Percentiles rank a stretch among this genome's conserved stretches.
Conservation (phyloP, 2,329 filamentous ascomycete genomes). For the Hypoxylon rubiginosum region DNA sequence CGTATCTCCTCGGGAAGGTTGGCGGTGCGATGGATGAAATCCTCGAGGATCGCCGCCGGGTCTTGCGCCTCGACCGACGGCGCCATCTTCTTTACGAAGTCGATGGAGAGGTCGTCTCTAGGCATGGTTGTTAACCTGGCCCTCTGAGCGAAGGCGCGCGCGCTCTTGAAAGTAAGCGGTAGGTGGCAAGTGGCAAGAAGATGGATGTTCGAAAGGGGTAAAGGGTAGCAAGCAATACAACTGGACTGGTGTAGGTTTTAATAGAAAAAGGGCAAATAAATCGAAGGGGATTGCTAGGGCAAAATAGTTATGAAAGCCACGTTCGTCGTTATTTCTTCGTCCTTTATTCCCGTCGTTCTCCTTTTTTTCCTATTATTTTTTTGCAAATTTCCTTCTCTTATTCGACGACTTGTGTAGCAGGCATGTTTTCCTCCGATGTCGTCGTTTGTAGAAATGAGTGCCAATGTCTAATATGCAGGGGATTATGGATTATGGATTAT, state of each 20-base stretch:
- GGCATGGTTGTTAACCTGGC: conserved; percentile 74
- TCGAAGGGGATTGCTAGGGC: neutral
- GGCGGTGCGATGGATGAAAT: conserved; percentile 80
- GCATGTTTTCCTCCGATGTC: conserved; percentile 3
- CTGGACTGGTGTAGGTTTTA: neutral
- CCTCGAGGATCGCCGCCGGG: conserved; percentile 79
- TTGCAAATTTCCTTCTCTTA: neutral
- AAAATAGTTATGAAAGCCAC: neutral
- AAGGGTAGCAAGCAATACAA: conserved; percentile 6
- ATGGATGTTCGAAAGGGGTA: conserved; percentile 5
- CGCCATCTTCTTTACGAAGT: conserved; percentile 77
- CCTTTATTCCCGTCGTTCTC: conserved; percentile 52
- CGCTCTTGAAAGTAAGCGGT: conserved; percentile 29
- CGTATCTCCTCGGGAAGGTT: conserved; percentile 87
- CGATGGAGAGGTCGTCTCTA: conserved; percentile 80
- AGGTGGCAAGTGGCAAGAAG: conserved; percentile 20
- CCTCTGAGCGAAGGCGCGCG: conserved; percentile 48
- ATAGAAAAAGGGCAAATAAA: neutral
- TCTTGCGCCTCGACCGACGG: conserved; percentile 70
- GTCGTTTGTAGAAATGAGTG: conserved; percentile 4
- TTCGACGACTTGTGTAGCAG: neutral
- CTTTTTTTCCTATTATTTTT: conserved; percentile 64
- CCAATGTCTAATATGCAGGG: conserved; percentile 1
- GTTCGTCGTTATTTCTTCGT: conserved; percentile 55
- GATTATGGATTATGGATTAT: conserved; percentile 12